Conservation (phyloP, 2,329 filamentous ascomycete genomes). For the Geosmithia flava region DNA sequence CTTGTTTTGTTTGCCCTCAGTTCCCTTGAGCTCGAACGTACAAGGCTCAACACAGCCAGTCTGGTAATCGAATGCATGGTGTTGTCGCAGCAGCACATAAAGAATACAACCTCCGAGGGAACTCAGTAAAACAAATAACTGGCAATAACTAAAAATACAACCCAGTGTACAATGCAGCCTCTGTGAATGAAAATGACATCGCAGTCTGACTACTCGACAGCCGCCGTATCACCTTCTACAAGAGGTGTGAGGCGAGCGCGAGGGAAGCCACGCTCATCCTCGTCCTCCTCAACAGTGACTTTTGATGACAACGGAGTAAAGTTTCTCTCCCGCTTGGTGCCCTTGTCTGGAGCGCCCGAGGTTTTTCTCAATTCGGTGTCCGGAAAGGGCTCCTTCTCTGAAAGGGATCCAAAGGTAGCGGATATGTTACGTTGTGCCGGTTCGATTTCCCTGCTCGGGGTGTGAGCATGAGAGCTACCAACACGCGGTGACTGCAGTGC, state of each 20-base stretch:
- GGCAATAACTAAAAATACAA: neutral
- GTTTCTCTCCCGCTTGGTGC: slow-evolving; percentile 31
- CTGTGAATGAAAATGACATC: neutral
- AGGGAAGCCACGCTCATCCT: slow-evolving; percentile 21
- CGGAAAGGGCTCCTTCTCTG: neutral
- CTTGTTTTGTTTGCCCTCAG: too few species aligned
- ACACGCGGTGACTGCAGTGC: slow-evolving; percentile 5
- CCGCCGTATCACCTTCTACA: neutral
- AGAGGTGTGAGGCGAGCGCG: slow-evolving; percentile 10
- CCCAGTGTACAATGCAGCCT: neutral
- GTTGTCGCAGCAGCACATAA: too few species aligned
- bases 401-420: neutral
- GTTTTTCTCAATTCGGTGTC: slow-evolving; percentile 5
- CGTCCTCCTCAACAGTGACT: slow-evolving; percentile 33
- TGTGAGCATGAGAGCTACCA: slow-evolving; percentile 5
- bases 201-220: neutral
- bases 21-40: too few species aligned
- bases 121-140: neutral
- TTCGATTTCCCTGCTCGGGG: slow-evolving; percentile 1
- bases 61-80: too few species aligned
- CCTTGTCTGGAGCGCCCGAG: slow-evolving; percentile 15
- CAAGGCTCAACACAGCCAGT: too few species aligned
- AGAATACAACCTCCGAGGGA: neutral
- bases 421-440: slow-evolving; percentile 4
- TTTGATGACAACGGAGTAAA: slow-evolving; percentile 33